Conservation (phyloP, 108 stramenopile species). For the Pelagomonas calceolata region DNA sequence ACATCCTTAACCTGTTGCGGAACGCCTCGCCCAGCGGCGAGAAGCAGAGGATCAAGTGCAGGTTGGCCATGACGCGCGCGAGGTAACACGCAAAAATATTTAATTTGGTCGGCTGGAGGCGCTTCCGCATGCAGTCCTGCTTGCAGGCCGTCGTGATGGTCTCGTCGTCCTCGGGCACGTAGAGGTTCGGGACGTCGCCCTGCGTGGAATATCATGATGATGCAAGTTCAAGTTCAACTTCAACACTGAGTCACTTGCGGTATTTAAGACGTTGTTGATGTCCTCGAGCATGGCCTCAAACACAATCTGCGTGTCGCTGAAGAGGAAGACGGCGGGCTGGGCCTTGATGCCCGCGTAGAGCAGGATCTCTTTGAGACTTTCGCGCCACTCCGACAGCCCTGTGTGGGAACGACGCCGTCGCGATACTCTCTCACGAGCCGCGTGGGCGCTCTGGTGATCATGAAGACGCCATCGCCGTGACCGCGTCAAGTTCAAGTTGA, state of each 20-base stretch:
- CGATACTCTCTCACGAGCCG: slow-evolving; percentile 43
- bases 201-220: no score
- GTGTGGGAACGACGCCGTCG: no score
- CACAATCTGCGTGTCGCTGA: slow-evolving; percentile 40
- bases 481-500: no score
- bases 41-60: slow-evolving; percentile 47
- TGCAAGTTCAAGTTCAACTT: no score
- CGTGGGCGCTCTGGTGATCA: no score
- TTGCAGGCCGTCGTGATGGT: slow-evolving; percentile 34
- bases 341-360: slow-evolving; percentile 40
- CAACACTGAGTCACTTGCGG: not conserved
- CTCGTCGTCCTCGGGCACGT: slow-evolving; percentile 41
- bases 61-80: slow-evolving; percentile 35
- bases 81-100: slow-evolving; percentile 31
- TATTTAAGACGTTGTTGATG: slow-evolving; percentile 34
- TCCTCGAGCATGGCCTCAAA: slow-evolving; percentile 46
- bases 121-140: slow-evolving; percentile 27
- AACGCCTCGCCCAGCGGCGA: slow-evolving; percentile 43
- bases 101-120: slow-evolving; percentile 30
- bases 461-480: not conserved
- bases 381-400: slow-evolving; percentile 42
- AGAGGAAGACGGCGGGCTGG: slow-evolving; percentile 34
- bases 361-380: slow-evolving; percentile 34
- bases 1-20: slow-evolving; percentile 41
- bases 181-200: slow-evolving; percentile 49